Conservation (phyloP, 352 stramenopile species). For the Phytophthora pistaciae region DNA sequence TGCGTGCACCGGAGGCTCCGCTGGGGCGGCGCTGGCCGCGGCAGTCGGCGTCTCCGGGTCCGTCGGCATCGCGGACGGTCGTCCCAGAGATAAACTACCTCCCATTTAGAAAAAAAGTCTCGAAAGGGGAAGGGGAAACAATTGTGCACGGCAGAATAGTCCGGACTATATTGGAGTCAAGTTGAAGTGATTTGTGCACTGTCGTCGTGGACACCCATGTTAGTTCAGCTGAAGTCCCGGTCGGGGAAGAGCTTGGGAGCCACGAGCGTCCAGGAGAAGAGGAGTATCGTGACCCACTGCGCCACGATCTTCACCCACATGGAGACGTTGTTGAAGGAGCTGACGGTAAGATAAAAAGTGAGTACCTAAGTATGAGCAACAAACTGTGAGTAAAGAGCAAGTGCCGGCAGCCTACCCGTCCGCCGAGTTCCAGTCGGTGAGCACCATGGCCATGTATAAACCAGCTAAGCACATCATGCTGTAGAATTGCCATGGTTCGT, state of each 20-base stretch:
- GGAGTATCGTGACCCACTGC: conserved; percentile 94
- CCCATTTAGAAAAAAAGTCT: conserved; percentile 27
- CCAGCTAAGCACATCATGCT: conserved; percentile 91
- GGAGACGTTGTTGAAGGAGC: conserved; percentile 73
- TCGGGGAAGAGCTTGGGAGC: conserved; percentile 95
- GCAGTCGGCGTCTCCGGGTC: conserved; percentile 11
- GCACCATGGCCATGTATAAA: conserved; percentile 95
- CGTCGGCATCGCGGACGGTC: conserved; percentile 22
- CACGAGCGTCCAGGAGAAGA: conserved; percentile 96
- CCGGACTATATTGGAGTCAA: conserved; percentile 8
- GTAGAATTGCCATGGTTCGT: conserved; percentile 95
- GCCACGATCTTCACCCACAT: conserved; percentile 97
- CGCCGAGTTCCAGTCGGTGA: conserved; percentile 95
- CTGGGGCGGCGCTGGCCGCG: conserved; percentile 10
- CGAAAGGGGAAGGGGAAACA: conserved; percentile 5
- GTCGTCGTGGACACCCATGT: too few relatives aligned
- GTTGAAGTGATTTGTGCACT: conserved; percentile 14
- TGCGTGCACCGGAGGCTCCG: conserved; percentile 3
- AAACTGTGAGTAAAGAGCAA: background rate
- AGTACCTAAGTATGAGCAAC: background rate
- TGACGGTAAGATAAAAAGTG: background rate
- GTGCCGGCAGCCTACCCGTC: conserved; percentile 48
- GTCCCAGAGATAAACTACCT: conserved; percentile 28
- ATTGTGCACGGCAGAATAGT: background rate
- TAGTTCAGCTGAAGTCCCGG: conserved; percentile 85